Evolutionary conservation across 1,284 basidiomycete genomes (phyloP), one percentile per base, ranked within the genome.

Genomic region (Marasmius oreades): DNA sequence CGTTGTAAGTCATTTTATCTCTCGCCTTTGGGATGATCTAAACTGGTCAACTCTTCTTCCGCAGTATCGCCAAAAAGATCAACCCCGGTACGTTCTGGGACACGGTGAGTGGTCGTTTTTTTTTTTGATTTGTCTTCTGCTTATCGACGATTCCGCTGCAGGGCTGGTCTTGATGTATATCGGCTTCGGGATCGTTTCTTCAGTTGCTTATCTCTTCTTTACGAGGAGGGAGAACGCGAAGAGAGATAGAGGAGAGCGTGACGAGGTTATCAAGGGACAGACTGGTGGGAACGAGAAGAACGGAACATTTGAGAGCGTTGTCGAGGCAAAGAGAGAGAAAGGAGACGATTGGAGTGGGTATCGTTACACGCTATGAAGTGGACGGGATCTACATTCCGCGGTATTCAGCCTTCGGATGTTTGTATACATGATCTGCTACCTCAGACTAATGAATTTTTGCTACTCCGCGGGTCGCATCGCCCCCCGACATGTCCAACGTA

Each of bases 131-230:
- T 56, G 78, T 78, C 31, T 58, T 50, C 33, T 18, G 22, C 37
- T 20, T n/a, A n/a, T 47, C 11, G 18, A 0, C 23, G n/a, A 16
- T 52, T 12, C 14, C 52, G 47, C 39, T 34, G 43, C 56, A 70
- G 76, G 76, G 20, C 75, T 91, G 28, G 83, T 90, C 36, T 73
- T 88, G 53, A 78, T 86, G 70, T 92, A 88, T 69, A 85, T 91
- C 56, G 79, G 69, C 28, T 73, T 90, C 46, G 88, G 88, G 6
- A 70, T 86, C 58, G 63, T 85, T 33, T 71, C 76, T 56, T 81
- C 85, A 20, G 57, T 74, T 8, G 53, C 66, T 10, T 77, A 80
- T 69, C 70, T 78, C 52, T 62, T 79, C 62, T 64, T 79, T 31
- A 70, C 90, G 46, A 77, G 73, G 39, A 68, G 71, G 23, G 87